A percentile compares a stretch with the other conserved stretches of the same genome.
Evolutionary conservation across 805 yeast genomes (phyloP).

Genomic region (Vanderwaltozyma verrucispora): DNA sequence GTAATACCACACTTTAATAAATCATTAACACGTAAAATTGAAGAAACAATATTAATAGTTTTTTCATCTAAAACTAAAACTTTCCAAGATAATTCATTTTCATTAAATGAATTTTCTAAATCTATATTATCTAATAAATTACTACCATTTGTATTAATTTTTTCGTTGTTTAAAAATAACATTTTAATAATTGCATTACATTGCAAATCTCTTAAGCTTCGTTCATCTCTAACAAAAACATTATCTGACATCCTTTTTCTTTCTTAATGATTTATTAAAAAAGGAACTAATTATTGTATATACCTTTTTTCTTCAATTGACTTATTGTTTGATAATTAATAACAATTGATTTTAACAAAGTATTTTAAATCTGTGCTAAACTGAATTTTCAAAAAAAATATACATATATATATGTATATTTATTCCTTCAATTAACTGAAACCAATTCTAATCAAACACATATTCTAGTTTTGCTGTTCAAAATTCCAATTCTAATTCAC

Average conservation of each 20-base stretch:
- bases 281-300: no score
- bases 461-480: no score
- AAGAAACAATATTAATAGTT: constrained; percentile 78
- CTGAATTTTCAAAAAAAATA: no score
- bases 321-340: no score
- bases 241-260: constrained; percentile 4
- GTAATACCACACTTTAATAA: constrained; percentile 85
- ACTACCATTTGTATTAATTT: not conserved
- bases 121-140: constrained; percentile 32
- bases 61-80: constrained; percentile 72
- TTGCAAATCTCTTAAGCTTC: constrained; percentile 34
- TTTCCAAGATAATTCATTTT: constrained; percentile 79
- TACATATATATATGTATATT: no score
- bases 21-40: constrained; percentile 89
- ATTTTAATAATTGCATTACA: constrained; percentile 55
- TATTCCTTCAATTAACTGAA: no score
- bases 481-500: no score
- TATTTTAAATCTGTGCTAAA: no score
- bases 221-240: constrained; percentile 16
- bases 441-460: no score
- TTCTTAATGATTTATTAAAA: no score
- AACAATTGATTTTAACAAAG: no score
- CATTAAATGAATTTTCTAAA: constrained; percentile 42
- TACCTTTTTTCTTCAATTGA: no score
- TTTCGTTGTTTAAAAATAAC: constrained; percentile 68